These are phyloP conservation scores for Trametes villosa DNA, from an alignment of 768 basidiomycete species.

Conservation along the genomic window DNA sequence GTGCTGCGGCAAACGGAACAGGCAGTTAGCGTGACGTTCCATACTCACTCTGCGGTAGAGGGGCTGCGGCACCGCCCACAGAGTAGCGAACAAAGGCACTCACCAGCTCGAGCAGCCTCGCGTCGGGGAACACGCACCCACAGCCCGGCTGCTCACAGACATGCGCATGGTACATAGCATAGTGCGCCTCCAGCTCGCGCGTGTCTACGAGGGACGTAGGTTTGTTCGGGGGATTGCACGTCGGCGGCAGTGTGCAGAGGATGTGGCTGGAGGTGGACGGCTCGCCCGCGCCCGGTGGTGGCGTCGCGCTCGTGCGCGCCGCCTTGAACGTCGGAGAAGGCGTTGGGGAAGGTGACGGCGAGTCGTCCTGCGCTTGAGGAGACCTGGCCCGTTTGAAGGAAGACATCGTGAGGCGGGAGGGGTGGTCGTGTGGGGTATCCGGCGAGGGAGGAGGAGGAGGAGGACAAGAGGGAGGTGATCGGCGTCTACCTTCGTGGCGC, in stretches of 20 bases:
- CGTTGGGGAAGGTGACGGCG: constrained; percentile 20
- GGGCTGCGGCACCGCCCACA: neutral
- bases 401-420: constrained; percentile 10
- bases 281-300: constrained; percentile 9
- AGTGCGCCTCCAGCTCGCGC: constrained; percentile 80
- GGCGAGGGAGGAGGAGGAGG: neutral
- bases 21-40: no score
- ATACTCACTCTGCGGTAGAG: no score
- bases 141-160: constrained; percentile 75
- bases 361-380: neutral
- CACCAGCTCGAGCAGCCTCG: constrained; percentile 77
- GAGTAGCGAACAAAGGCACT: constrained; percentile 37
- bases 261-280: constrained; percentile 42
- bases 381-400: constrained; percentile 17
- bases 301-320: constrained; percentile 23
- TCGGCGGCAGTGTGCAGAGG: constrained; percentile 80
- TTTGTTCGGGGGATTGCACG: constrained; percentile 61
- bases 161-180: constrained; percentile 82
- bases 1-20: constrained; percentile 51
- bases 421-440: neutral
- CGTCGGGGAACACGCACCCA: constrained; percentile 85
- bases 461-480: neutral
- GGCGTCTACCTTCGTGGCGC: neutral
- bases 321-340: constrained; percentile 26
- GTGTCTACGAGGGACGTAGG: constrained; percentile 68